Base-by-base conservation (phyloP, 441 rosid species). In the Omphalea diandra region DNA sequence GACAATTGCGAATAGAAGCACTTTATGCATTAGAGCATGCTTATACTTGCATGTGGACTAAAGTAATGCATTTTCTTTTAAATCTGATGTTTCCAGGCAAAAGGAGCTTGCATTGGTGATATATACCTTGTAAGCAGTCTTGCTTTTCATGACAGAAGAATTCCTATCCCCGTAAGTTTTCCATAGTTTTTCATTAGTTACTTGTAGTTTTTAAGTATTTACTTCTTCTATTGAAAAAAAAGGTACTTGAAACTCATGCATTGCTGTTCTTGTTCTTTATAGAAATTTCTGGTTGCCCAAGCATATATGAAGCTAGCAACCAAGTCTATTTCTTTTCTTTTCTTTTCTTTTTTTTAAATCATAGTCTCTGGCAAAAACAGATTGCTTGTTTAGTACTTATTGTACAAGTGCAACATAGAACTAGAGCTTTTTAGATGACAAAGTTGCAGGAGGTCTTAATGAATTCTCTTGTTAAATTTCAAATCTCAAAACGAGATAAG, bases 61-160 rank as follows among this genome's bases (percentile, higher is more conserved):
- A 68, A 54, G 26, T 24, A 11, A n/a, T 24, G 9, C 27, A 20
- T 18, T 50, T 58, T 40, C 3, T 56, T 32, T 40, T n/a, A n/a
- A 67, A 63, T 35, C 24, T 26, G 61, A 69, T 75, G 56, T 35
- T 72, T 78, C n/a, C 84, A 93, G 99, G 87, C 88, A 49, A 95
- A 86, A 78, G 97, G 94, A 78, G 94, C 98, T 33, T 75, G 81
- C 81, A 79, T 93, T 68, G 88, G 95, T n/a, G 97, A 95, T 76
- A 84, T 93, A 38, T 95, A 85, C 78, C 87, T 95, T 61, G 81
- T 60, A 15, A 87, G 95, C 80, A 88, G 88, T 77, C 90, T 87
- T 84, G 90, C 95, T 58, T 95, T 95, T 73, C 99, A 95, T 68
- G 95, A 95, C 75, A 84, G 97, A 79, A 87, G 99, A 79, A 90